A percentile compares a stretch with the other conserved stretches of the same genome.
These are phyloP conservation scores for Pseudocercospora crystallina DNA, from an alignment of 2,329 filamentous ascomycete species.

Conservation along the genomic window DNA sequence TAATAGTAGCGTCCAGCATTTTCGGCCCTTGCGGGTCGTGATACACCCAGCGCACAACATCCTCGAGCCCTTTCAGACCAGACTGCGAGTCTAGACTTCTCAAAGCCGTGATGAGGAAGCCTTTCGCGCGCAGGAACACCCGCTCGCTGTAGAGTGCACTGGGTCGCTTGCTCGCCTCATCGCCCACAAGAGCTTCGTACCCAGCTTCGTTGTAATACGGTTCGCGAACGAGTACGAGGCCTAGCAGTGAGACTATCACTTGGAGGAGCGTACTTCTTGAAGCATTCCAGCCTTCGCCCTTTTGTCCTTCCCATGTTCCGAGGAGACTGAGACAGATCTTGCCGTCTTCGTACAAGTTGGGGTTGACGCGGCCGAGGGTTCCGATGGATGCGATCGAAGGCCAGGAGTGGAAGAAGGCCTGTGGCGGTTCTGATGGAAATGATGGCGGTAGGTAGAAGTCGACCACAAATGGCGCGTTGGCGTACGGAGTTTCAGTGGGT, in stretches of 20 bases:
- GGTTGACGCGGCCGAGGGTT: slow-evolving; percentile 48
- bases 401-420: slow-evolving; percentile 62
- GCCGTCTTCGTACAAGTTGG: slow-evolving; percentile 63
- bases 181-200: slow-evolving; percentile 50
- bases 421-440: slow-evolving; percentile 55
- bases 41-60: slow-evolving; percentile 57
- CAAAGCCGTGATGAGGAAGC: slow-evolving; percentile 33
- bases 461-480: slow-evolving; percentile 61
- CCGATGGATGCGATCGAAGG: slow-evolving; percentile 32
- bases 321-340: slow-evolving; percentile 61
- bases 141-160: slow-evolving; percentile 34
- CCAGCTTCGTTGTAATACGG: slow-evolving; percentile 67
- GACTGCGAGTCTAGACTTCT: slow-evolving; percentile 39
- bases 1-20: slow-evolving; percentile 47
- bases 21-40: slow-evolving; percentile 34
- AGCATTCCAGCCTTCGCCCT: slow-evolving; percentile 55
- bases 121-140: slow-evolving; percentile 25
- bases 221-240: slow-evolving; percentile 51
- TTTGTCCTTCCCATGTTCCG: slow-evolving; percentile 60
- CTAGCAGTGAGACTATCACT: slow-evolving; percentile 33
- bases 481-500: slow-evolving; percentile 60
- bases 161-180: slow-evolving; percentile 27
- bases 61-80: slow-evolving; percentile 45
- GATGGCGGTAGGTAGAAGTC: slow-evolving; percentile 53
- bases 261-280: slow-evolving; percentile 57